Conservation (phyloP, 352 stramenopile genomes). For the Pythium angustatum region DNA sequence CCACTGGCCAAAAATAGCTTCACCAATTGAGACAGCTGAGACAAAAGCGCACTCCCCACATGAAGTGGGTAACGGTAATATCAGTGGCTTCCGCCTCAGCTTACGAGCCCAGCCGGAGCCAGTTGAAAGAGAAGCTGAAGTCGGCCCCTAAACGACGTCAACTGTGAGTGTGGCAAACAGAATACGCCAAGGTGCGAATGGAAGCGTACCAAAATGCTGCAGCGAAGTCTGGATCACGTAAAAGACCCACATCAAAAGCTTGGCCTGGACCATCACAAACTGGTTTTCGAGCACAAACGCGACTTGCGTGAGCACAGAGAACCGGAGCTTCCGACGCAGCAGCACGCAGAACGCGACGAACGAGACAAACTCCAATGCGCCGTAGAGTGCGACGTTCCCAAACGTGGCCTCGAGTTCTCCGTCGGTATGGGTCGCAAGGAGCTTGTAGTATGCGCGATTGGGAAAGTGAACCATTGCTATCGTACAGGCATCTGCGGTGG, state of each 20-base stretch:
- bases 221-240: slow-evolving; percentile 7
- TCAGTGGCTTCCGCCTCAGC: not conserved
- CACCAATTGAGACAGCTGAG: too few relatives aligned
- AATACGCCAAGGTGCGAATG: not conserved
- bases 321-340: not conserved
- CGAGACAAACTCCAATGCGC: slow-evolving; percentile 8
- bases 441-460: slow-evolving; percentile 10
- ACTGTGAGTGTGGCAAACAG: not conserved
- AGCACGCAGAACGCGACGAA: slow-evolving; percentile 13
- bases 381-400: slow-evolving; percentile 5
- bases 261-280: slow-evolving; percentile 21
- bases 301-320: slow-evolving; percentile 16
- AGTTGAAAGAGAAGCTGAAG: not conserved
- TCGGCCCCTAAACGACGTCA: not conserved
- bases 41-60: too few relatives aligned
- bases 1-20: too few relatives aligned
- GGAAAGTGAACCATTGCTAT: slow-evolving; percentile 13
- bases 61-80: not conserved
- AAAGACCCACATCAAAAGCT: slow-evolving; percentile 1
- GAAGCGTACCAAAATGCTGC: not conserved
- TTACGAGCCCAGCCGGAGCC: not conserved
- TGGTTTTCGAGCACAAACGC: slow-evolving; percentile 24
- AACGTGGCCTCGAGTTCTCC: slow-evolving; percentile 3
- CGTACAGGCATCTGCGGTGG: slow-evolving; percentile 9
- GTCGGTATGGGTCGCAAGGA: slow-evolving; percentile 3